phyloP scores from a whole-genome alignment of 2,329 filamentous ascomycete species.

The Colletotrichum chlorophyti region DNA sequence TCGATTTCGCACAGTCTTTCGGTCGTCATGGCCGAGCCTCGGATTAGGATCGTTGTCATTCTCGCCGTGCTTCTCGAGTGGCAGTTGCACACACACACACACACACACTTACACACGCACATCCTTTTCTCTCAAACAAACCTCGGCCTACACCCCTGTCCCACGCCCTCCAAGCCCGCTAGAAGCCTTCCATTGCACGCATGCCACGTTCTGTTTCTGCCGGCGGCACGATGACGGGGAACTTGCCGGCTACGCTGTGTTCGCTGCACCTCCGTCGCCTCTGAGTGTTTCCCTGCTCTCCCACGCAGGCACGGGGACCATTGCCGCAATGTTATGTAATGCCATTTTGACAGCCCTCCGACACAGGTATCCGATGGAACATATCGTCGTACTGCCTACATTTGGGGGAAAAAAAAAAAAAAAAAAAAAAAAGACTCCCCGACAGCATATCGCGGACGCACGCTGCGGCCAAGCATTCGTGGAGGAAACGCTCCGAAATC shows the following conservation, averaged over 20 bases:
- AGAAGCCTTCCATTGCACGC: slow-evolving; percentile 18
- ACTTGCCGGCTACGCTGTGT: no score
- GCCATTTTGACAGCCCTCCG: no score
- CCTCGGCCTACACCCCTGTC: neutral
- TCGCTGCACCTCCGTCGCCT: no score
- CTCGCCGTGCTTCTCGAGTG: neutral
- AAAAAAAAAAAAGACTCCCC: no score
- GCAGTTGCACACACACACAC: neutral
- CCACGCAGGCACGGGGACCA: no score
- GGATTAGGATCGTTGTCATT: neutral
- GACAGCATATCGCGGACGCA: slow-evolving; percentile 3
- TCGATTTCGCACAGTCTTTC: neutral
- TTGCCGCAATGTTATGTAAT: no score
- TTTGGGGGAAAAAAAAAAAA: no score
- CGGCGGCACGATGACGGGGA: no score
- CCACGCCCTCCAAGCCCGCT: slow-evolving; percentile 15
- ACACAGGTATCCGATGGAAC: no score
- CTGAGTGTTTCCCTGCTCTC: no score
- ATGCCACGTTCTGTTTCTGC: slow-evolving; percentile 9
- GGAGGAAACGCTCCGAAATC: neutral
- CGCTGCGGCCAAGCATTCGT: neutral
- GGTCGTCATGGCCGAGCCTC: neutral
- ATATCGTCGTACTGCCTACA: no score
- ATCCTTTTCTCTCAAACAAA: neutral
- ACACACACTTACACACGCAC: neutral